A percentile compares a stretch with the other conserved stretches of the same genome.
phyloP scores from a whole-genome alignment of 2,329 filamentous ascomycete species.

The Talaromyces sp. region DNA sequence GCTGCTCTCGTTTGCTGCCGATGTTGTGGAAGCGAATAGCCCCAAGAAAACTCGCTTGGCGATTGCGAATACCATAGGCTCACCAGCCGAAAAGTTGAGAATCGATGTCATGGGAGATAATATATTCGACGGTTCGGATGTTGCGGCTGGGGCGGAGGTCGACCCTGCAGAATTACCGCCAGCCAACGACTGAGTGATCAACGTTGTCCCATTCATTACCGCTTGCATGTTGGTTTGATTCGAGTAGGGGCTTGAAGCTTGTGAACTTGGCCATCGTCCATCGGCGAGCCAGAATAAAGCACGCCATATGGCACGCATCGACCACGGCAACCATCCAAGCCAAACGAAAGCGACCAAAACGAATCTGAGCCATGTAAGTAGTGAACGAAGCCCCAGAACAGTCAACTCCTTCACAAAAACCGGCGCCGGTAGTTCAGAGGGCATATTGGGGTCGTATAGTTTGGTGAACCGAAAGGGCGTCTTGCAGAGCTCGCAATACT shows the following conservation, averaged over 20 bases:
- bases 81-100: conserved; percentile 36
- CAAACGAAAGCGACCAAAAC: conserved; percentile 78
- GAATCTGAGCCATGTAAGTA: conserved; percentile 73
- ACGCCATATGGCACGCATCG: conserved; percentile 88
- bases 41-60: conserved; percentile 39
- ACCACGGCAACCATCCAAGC: conserved; percentile 81
- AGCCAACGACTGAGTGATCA: conserved; percentile 16
- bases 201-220: conserved; percentile 23
- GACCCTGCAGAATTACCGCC: conserved; percentile 20
- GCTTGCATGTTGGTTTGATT: conserved; percentile 18
- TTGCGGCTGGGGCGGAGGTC: conserved; percentile 19
- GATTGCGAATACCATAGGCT: conserved; percentile 43
- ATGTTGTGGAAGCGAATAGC: conserved; percentile 27
- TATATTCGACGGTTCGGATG: conserved; percentile 23
- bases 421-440: conserved; percentile 69
- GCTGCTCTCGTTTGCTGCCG: conserved; percentile 21
- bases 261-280: conserved; percentile 54
- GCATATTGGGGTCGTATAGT: conserved; percentile 93
- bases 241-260: conserved; percentile 15
- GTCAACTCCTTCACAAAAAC: conserved; percentile 76
- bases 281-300: conserved; percentile 93
- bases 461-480: conserved; percentile 98
- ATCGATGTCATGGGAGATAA: conserved; percentile 35
- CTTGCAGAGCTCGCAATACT: conserved; percentile 98
- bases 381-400: conserved; percentile 65